Evolutionary conservation across 2,329 filamentous ascomycete species (phyloP).

Genomic region (Leptodontidium sp.): DNA sequence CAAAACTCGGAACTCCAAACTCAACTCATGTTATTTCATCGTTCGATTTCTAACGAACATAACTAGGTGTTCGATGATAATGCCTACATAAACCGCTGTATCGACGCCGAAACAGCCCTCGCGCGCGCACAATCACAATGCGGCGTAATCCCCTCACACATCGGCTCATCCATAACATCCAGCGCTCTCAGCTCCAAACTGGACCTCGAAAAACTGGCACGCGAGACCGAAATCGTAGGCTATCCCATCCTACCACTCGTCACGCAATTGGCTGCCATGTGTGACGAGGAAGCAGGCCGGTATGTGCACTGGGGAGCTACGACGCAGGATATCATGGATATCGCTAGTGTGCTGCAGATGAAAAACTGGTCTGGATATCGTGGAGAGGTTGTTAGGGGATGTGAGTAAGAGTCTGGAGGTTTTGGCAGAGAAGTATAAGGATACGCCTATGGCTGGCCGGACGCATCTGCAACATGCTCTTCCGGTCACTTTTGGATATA

Average conservation of each 20-base stretch:
- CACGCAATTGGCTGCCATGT: constrained; percentile 53
- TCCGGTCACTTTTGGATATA: constrained; percentile 65
- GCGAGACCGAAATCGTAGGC: constrained; percentile 59
- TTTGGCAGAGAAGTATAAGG: constrained; percentile 55
- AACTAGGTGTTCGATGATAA: constrained; percentile 56
- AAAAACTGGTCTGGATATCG: constrained; percentile 57
- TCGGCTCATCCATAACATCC: constrained; percentile 49
- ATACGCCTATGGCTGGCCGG: constrained; percentile 64
- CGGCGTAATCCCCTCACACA: constrained; percentile 54
- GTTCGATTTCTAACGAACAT: neutral
- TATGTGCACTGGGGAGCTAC: constrained; percentile 67
- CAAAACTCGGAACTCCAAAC: too few species aligned
- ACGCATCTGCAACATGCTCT: constrained; percentile 66
- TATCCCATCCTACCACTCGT: constrained; percentile 62
- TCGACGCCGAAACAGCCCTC: constrained; percentile 60
- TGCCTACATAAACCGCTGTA: constrained; percentile 56
- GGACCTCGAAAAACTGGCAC: constrained; percentile 53
- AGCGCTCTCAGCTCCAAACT: constrained; percentile 47
- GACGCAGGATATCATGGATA: constrained; percentile 67
- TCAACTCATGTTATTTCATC: too few species aligned
- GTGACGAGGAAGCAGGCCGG: constrained; percentile 47
- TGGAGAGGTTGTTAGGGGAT: constrained; percentile 54
- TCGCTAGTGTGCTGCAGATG: constrained; percentile 61
- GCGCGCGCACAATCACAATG: constrained; percentile 58
- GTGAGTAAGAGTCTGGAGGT: constrained; percentile 53